Percentiles rank a stretch among this genome's conserved stretches.
phyloP scores from a whole-genome alignment of 1,284 basidiomycete genomes.

The Polyporus tsugae region DNA sequence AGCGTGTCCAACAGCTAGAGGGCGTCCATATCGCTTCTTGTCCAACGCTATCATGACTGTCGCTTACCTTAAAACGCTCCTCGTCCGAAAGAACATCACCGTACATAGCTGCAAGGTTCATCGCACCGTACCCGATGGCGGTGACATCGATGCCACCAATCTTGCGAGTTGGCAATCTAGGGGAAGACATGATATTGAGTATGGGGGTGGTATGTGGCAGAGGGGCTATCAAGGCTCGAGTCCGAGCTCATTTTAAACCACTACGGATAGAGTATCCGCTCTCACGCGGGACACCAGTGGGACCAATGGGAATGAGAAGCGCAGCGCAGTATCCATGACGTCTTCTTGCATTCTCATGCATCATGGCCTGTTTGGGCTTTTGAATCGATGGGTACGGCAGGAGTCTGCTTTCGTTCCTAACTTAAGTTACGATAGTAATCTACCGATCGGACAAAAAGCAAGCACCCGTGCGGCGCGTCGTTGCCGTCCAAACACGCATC shows the following conservation, averaged over 20 bases:
- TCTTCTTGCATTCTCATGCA: not conserved
- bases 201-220: not conserved
- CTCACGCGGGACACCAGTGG: not conserved
- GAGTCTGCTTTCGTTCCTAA: not conserved
- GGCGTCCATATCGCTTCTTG: not conserved
- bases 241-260: not conserved
- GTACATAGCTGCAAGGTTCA: slow-evolving; percentile 40
- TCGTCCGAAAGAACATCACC: slow-evolving; percentile 37
- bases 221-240: not conserved
- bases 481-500: not conserved
- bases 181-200: not conserved
- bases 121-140: slow-evolving; percentile 29
- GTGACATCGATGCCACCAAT: too few relatives aligned
- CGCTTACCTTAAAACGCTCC: slow-evolving; percentile 39
- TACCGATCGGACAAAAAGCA: not conserved
- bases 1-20: slow-evolving; percentile 35
- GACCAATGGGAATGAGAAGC: not conserved
- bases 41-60: not conserved
- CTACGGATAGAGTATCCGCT: not conserved
- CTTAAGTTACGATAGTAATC: not conserved
- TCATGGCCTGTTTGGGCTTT: too few relatives aligned
- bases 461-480: not conserved
- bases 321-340: not conserved
- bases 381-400: not conserved
- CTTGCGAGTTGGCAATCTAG: not conserved